Conservation (phyloP, 441 rosid species). For the Croton setiger region DNA sequence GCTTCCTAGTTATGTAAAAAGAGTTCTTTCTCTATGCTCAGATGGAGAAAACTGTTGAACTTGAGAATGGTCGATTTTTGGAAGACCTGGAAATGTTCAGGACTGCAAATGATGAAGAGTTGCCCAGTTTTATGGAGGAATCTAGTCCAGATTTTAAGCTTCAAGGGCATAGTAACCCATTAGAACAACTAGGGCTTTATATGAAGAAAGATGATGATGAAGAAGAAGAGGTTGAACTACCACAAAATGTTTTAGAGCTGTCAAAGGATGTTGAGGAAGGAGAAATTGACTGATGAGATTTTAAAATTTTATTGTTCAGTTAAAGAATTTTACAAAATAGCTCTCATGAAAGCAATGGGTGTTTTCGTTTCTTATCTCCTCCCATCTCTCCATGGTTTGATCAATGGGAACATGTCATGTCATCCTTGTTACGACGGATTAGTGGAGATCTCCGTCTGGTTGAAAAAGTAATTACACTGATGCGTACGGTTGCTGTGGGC, state of each 20-base stretch:
- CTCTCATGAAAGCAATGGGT: slow-evolving; percentile 6
- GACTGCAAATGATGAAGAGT: slow-evolving; percentile 38
- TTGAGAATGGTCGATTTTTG: slow-evolving; percentile 72
- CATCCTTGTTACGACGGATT: background rate
- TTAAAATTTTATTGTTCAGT: background rate
- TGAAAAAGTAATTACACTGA: background rate
- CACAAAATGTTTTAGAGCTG: slow-evolving; percentile 30
- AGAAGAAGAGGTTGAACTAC: slow-evolving; percentile 54
- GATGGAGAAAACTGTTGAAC: slow-evolving; percentile 94
- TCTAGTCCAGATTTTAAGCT: slow-evolving; percentile 57
- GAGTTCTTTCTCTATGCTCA: slow-evolving; percentile 27
- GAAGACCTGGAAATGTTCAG: slow-evolving; percentile 83
- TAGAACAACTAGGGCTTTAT: slow-evolving; percentile 77
- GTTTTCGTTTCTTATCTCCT: background rate
- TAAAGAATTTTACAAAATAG: background rate
- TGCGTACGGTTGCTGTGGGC: background rate
- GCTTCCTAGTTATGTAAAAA: background rate
- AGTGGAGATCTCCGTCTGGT: background rate
- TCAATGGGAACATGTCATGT: slow-evolving; percentile 1
- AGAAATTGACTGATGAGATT: slow-evolving; percentile 38
- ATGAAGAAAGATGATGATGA: slow-evolving; percentile 83
- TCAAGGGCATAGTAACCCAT: slow-evolving; percentile 63
- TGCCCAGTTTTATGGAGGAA: slow-evolving; percentile 53
- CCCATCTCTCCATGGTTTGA: background rate
- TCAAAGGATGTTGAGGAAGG: slow-evolving; percentile 55